Evolutionary conservation across 2,329 filamentous ascomycete species (phyloP).

Genomic region (Aureobasidium subglaciale): DNA sequence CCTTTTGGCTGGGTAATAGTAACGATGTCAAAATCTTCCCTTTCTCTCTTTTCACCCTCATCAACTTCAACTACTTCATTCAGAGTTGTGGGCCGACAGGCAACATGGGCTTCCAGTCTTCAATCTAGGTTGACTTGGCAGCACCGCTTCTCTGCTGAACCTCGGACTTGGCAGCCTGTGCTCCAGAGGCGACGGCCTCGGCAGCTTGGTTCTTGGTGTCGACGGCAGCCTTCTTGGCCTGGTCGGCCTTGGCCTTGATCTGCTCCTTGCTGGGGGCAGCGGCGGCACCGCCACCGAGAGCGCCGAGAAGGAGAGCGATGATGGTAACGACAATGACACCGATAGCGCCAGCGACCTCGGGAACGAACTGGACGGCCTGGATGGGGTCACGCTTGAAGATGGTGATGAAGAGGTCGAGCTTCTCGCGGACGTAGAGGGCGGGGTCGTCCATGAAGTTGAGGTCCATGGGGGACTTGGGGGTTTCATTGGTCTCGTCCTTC

Average conservation of each 20-base stretch:
- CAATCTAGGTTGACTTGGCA: constrained; percentile 21
- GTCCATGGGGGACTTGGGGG: constrained; percentile 64
- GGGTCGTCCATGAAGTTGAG: constrained; percentile 89
- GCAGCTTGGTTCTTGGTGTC: constrained; percentile 63
- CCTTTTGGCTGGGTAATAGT: constrained; percentile 5
- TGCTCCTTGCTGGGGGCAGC: constrained; percentile 56
- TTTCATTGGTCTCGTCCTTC: constrained; percentile 46
- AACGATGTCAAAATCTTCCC: background rate
- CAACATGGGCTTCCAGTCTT: background rate
- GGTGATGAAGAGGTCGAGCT: constrained; percentile 82
- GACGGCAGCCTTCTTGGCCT: constrained; percentile 64
- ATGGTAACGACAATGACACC: constrained; percentile 63
- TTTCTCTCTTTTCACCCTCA: background rate
- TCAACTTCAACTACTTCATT: no score
- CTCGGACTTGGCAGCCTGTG: constrained; percentile 69
- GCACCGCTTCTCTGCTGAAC: constrained; percentile 54
- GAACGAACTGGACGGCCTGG: constrained; percentile 79
- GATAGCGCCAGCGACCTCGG: constrained; percentile 79
- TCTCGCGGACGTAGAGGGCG: constrained; percentile 80
- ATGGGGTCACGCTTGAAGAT: constrained; percentile 77
- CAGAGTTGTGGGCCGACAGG: no score
- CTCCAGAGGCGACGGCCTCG: constrained; percentile 51
- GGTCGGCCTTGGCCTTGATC: constrained; percentile 65
- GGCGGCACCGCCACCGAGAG: constrained; percentile 57
- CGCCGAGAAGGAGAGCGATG: constrained; percentile 61